phyloP scores from a whole-genome alignment of 208 protist species.

The Crithidia bombi region DNA sequence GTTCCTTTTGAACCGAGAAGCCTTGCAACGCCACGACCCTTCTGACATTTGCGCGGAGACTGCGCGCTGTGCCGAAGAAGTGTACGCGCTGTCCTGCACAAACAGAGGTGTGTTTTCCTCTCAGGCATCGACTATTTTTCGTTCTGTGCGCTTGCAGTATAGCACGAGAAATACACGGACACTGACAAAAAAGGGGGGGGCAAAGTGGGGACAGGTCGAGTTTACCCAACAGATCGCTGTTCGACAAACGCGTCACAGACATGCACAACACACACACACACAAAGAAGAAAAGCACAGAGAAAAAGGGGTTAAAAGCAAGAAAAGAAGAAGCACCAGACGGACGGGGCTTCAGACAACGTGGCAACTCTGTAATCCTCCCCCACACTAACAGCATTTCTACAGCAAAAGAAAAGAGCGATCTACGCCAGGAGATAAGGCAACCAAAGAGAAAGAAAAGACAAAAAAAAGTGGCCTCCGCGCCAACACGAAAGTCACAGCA shows the following conservation, averaged over 20 bases:
- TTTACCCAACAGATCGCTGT: neutral
- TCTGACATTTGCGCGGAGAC: no score
- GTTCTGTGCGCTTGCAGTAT: neutral
- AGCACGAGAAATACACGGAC: constrained; percentile 8
- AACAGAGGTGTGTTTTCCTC: no score
- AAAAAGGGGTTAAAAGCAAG: constrained; percentile 16
- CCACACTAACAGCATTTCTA: no score
- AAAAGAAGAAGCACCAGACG: constrained; percentile 5
- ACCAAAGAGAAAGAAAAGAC: constrained; percentile 11
- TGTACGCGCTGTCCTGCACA: no score
- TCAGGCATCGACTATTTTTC: no score
- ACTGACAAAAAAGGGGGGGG: constrained; percentile 8
- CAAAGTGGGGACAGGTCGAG: neutral
- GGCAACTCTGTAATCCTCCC: no score
- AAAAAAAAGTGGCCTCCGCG: neutral
- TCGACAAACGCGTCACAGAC: neutral
- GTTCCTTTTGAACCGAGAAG: no score
- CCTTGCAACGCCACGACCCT: no score
- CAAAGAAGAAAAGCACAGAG: constrained; percentile 7
- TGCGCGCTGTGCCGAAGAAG: no score
- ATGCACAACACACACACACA: neutral
- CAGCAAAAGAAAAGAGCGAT: constrained; percentile 1
- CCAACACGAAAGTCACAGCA: no score
- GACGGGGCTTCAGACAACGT: no score
- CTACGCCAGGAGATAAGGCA: neutral